Conservation (phyloP, 805 yeast genomes). For the Yamadazyma insecticola region DNA sequence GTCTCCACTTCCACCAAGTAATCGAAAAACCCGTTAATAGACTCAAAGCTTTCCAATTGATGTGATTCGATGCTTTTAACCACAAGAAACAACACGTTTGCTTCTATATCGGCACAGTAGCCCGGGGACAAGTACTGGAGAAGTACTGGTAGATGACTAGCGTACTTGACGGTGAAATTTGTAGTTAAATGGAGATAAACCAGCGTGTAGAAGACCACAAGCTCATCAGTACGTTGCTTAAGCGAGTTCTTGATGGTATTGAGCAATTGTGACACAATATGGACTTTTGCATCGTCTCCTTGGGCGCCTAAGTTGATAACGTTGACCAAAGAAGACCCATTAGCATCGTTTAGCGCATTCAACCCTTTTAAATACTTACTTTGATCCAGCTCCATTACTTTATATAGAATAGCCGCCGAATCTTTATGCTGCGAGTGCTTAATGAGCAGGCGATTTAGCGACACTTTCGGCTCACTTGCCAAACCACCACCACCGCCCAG, state of each 20-base stretch:
- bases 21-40: slow-evolving; percentile 20
- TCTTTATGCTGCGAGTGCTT: slow-evolving; percentile 10
- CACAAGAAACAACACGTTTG: slow-evolving; percentile 17
- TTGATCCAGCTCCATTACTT: slow-evolving; percentile 14
- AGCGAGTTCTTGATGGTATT: slow-evolving; percentile 6
- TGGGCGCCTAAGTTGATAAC: slow-evolving; percentile 3
- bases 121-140: slow-evolving; percentile 15
- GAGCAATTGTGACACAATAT: slow-evolving; percentile 4
- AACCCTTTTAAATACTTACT: slow-evolving; percentile 14
- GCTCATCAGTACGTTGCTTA: too few species aligned
- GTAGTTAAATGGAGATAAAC: slow-evolving; percentile 17
- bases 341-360: slow-evolving; percentile 10
- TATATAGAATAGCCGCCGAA: slow-evolving; percentile 9
- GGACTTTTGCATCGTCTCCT: slow-evolving; percentile 1
- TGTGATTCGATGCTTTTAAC: slow-evolving; percentile 17
- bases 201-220: slow-evolving; percentile 12
- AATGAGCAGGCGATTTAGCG: too few species aligned
- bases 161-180: slow-evolving; percentile 13
- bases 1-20: slow-evolving; percentile 11
- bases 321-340: slow-evolving; percentile 13
- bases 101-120: slow-evolving; percentile 8
- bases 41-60: slow-evolving; percentile 10
- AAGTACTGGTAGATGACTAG: slow-evolving; percentile 18
- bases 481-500: too few species aligned
- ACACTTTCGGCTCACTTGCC: too few species aligned